Evolutionary conservation across 441 rosid species (phyloP).

Genomic region (Iberis amara): DNA sequence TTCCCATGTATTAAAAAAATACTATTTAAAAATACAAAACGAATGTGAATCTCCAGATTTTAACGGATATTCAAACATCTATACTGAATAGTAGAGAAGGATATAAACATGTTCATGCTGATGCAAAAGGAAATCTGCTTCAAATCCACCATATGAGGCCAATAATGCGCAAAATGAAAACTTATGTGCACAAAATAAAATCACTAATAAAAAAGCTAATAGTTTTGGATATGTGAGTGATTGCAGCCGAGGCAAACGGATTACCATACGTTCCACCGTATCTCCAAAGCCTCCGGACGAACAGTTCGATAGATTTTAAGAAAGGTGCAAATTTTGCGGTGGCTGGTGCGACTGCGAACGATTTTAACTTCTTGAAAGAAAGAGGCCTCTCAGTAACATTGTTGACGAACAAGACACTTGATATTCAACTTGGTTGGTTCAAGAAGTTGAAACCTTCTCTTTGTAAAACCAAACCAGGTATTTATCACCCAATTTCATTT

Average conservation of each 20-base stretch:
- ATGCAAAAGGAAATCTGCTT: too few relatives aligned
- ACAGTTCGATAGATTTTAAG: conserved; percentile 20
- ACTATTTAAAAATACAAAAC: too few relatives aligned
- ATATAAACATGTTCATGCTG: too few relatives aligned
- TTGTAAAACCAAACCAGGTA: conserved; percentile 48
- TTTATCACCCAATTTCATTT: too few relatives aligned
- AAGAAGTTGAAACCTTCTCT: conserved; percentile 50
- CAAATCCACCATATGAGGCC: too few relatives aligned
- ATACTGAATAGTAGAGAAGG: too few relatives aligned
- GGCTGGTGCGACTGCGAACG: conserved; percentile 67
- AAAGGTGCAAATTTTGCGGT: conserved; percentile 69
- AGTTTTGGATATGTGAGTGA: too few relatives aligned
- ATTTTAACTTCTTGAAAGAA: conserved; percentile 35
- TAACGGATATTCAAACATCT: too few relatives aligned
- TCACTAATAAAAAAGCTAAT: too few relatives aligned
- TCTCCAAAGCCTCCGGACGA: conserved; percentile 31
- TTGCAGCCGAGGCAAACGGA: conserved; percentile 63
- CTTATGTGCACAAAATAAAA: background rate
- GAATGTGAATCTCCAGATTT: too few relatives aligned
- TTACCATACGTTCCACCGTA: conserved; percentile 56
- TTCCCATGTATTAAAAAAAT: too few relatives aligned
- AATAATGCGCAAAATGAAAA: too few relatives aligned
- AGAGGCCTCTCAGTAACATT: conserved; percentile 33
- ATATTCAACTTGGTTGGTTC: conserved; percentile 64
- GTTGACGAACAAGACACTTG: conserved; percentile 54